Evolutionary conservation across 495 filamentous ascomycete genomes (phyloP), one percentile per base, ranked within the genome.

Genomic region (Chlorociboria aeruginascens): DNA sequence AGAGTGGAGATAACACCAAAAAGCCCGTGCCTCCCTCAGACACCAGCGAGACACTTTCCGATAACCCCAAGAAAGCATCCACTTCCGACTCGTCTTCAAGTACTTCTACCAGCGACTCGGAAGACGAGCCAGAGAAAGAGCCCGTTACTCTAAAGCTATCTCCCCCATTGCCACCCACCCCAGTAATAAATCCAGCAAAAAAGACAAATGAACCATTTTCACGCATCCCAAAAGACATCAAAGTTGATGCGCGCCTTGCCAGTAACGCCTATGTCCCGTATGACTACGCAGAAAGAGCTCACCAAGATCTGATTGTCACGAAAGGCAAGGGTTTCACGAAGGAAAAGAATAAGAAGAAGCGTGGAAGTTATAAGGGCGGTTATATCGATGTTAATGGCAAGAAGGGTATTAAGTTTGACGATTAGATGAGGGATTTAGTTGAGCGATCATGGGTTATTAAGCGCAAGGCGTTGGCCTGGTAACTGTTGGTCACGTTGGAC

Each of bases 251-350:
- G 11, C 63, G 66, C 47, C 60, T 72, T 51, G 62, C 72, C 43
- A 81, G 74, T 59, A 96, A 92, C 66, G 73, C 74, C 4, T 96
- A 89, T 61, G 71, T 83, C 31, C 66, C 78, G 4, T 86, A 95
- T 55, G 86, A 86, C 33, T 99, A 96, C 61, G 89, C 89, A 6
- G 80, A 90, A 44, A 79, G 79, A 44, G 93, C 93, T 32, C 85
- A 84, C 55, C 73, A 83, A 49, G 90, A 96, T 62, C 66, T 99
- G 42, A 85, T 82, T 29, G 77, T 94, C 20, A 96, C 90, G 25
- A 87, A 82, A 61, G 93, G 93, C 46, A 97, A 95, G 70, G 86
- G 86, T 11, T 99, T 99, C 68, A 99, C 90, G 45, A 99, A 99
- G 74, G 93, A 97, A 69, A 99, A 99, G 81, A 96, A 99, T 64